phyloP scores from a whole-genome alignment of 495 filamentous ascomycete species.

The Ascobolus immersus region DNA sequence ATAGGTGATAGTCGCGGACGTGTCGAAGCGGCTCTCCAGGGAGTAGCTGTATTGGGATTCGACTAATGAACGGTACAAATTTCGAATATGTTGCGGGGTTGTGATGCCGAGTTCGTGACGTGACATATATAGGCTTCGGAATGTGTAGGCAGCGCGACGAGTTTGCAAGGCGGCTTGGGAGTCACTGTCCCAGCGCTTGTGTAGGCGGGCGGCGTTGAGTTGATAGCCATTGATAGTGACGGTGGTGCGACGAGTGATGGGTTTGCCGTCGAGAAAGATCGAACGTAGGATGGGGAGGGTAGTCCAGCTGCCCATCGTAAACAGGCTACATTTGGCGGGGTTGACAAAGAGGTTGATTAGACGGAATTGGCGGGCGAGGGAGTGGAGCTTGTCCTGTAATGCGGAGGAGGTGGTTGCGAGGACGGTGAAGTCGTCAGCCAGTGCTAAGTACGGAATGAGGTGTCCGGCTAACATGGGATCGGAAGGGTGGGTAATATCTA shows the following conservation, averaged over 20 bases:
- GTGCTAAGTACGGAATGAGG: not conserved
- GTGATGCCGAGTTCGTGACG: not conserved
- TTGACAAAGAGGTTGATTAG: not conserved
- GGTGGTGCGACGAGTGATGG: not conserved
- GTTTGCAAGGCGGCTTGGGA: not conserved
- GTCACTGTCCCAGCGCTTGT: not conserved
- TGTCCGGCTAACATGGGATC: not conserved
- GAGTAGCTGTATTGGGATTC: not conserved
- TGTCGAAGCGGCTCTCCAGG: not conserved
- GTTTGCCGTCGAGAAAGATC: not conserved
- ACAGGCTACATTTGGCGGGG: not conserved
- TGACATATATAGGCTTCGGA: not conserved
- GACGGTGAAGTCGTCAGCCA: not conserved
- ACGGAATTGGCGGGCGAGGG: not conserved
- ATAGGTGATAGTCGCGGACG: too few relatives aligned
- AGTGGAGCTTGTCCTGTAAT: not conserved
- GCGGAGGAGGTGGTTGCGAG: not conserved
- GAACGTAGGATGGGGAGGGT: too few relatives aligned
- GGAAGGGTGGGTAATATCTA: not conserved
- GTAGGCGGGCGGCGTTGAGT: not conserved
- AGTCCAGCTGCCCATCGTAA: not conserved
- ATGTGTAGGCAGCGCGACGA: not conserved
- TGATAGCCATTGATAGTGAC: not conserved
- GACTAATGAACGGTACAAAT: not conserved
- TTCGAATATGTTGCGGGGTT: not conserved